Percentiles rank a stretch among this genome's conserved stretches.
Evolutionary conservation across 2,329 filamentous ascomycete species (phyloP).

Genomic region (Elsinoe batatas): DNA sequence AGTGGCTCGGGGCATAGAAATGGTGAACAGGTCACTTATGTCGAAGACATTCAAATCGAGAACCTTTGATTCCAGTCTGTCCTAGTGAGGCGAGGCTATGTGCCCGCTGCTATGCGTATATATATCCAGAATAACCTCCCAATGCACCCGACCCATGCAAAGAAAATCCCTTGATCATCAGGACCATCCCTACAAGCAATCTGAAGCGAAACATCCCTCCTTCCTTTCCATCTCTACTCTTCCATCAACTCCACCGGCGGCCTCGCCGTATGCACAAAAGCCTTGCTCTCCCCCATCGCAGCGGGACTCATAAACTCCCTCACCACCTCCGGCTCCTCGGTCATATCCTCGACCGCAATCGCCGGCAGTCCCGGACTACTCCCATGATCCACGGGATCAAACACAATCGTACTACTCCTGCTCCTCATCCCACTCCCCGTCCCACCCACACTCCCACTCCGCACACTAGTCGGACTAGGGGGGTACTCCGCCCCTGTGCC

Average conservation of each 20-base stretch:
- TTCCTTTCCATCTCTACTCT: slow-evolving; percentile 17
- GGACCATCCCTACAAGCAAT: neutral
- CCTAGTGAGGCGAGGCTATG: neutral
- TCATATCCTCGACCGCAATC: slow-evolving; percentile 55
- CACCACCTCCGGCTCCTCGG: slow-evolving; percentile 19
- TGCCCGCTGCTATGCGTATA: neutral
- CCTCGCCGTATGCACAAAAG: slow-evolving; percentile 42
- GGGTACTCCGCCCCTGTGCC: slow-evolving; percentile 14
- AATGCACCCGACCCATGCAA: neutral
- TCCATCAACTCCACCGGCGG: slow-evolving; percentile 50
- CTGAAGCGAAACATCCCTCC: neutral
- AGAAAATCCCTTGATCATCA: neutral
- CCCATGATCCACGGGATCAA: slow-evolving; percentile 53
- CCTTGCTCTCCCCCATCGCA: slow-evolving; percentile 35
- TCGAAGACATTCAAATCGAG: neutral
- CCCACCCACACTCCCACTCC: slow-evolving; percentile 11
- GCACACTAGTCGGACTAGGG: slow-evolving; percentile 9
- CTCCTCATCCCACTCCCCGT: slow-evolving; percentile 19
- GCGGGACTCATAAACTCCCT: slow-evolving; percentile 33
- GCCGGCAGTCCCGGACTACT: slow-evolving; percentile 50
- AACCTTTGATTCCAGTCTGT: neutral
- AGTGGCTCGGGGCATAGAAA: too few relatives aligned
- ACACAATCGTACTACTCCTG: slow-evolving; percentile 47
- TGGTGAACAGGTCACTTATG: too few relatives aligned
- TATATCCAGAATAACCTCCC: neutral